Base-by-base conservation (phyloP, 768 basidiomycete genomes). In the Atractiella rhizophila region DNA sequence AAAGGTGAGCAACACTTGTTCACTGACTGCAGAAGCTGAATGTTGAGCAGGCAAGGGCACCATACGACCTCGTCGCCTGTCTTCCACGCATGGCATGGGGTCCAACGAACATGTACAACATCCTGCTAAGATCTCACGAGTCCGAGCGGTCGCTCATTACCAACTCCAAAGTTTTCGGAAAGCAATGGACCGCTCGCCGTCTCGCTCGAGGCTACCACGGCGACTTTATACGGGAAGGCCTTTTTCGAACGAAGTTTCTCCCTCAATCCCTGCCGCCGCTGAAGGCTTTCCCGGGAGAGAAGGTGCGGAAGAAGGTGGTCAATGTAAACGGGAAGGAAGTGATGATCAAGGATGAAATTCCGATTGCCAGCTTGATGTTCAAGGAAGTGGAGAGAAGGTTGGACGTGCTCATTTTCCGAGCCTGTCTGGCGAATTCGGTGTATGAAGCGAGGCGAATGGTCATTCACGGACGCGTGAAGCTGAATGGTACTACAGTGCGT, bases 361-460 rank as follows among this genome's bases (percentile, higher is more conserved):
- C 91, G 5, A 76, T 96, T 13, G 82, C 80, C 37, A 83, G 79
- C 57, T 68, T 98, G 68, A 86, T 96, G 79, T 79, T 86, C 57
- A 59, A 70, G 0, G 82, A 94, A 59, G 68, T 96, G n/a, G 91
- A 98, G 65, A 67, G 85, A 55, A 59, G 91, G 58, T 68, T 98
- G 57, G 91, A 98, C 54, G 74, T 82, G 33, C 70, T 94, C 56
- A 61, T 96, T 37, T 96, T 94, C 61, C 65, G 86, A 35, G 69
- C 70, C 42, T 88, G 86, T 56, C 74, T 96, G 50, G 76, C 74
- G 23, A 68, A 71, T 46, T 83, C 78, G 54, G 76, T 86, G 35
- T 91, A 85, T 58, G 75, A 82, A 51, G 91, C 91, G 4, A 65
- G 83, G 50, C 62, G 75, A 46, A 59, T 94, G 51, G 75, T 96